phyloP scores from a whole-genome alignment of 2,329 filamentous ascomycete species.

The Stagonosporopsis cucurbitacearum region DNA sequence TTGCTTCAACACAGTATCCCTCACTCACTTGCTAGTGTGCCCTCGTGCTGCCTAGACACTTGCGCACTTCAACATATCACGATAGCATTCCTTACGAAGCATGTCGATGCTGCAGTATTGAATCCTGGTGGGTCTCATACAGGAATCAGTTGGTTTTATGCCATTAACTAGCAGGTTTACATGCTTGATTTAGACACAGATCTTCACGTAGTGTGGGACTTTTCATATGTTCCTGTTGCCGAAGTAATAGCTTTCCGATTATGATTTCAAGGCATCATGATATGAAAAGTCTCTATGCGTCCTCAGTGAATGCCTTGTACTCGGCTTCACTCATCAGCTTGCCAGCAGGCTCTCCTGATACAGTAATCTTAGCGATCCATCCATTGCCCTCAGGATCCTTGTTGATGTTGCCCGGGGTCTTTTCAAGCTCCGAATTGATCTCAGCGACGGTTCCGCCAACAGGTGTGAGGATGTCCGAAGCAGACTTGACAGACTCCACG shows the following conservation, averaged over 20 bases:
- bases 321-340: constrained; percentile 75
- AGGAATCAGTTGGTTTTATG: no score
- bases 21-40: not conserved
- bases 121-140: no score
- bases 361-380: constrained; percentile 90
- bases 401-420: constrained; percentile 88
- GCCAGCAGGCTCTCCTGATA: constrained; percentile 68
- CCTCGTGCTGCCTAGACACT: not conserved
- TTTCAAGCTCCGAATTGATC: constrained; percentile 77
- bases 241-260: no score
- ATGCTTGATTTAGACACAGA: no score
- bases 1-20: not conserved
- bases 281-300: constrained; percentile 31
- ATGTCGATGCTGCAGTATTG: no score
- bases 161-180: no score
- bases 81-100: not conserved
- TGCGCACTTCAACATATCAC: not conserved
- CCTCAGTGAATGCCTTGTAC: constrained; percentile 77
- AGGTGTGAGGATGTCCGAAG: constrained; percentile 95
- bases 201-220: no score
- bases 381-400: constrained; percentile 86
- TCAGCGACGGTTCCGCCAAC: constrained; percentile 77
- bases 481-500: constrained; percentile 97
- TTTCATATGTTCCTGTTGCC: no score
- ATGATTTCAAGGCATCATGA: not conserved